Evolutionary conservation across 768 basidiomycete species (phyloP).

Genomic region (Sporobolomyces pararoseus): DNA sequence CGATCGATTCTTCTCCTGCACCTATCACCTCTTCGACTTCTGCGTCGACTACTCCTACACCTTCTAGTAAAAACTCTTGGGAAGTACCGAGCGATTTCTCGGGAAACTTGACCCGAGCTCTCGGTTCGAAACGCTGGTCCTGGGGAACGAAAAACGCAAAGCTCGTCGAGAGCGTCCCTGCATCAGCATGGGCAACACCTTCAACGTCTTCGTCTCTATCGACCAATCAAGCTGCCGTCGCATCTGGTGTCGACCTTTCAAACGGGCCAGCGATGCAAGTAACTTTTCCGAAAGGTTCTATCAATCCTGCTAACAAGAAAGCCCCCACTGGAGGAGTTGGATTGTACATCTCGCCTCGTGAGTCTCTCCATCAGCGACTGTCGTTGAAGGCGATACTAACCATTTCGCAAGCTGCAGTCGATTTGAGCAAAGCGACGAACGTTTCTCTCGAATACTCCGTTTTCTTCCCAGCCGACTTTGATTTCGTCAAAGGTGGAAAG

Average conservation of each 20-base stretch:
- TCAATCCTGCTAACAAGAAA: slow-evolving; percentile 32
- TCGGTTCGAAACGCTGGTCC: not conserved
- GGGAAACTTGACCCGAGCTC: slow-evolving; percentile 5
- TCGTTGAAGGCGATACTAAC: not conserved
- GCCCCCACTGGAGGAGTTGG: slow-evolving; percentile 39
- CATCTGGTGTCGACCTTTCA: slow-evolving; percentile 15
- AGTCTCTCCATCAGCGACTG: not conserved
- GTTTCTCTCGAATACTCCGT: slow-evolving; percentile 42
- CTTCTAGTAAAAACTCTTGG: not conserved
- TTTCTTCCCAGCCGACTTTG: slow-evolving; percentile 44
- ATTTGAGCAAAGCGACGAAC: slow-evolving; percentile 33
- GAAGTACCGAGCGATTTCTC: not conserved
- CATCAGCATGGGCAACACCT: slow-evolving; percentile 1
- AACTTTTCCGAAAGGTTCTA: slow-evolving; percentile 35
- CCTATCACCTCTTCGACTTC: not conserved
- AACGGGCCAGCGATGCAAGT: slow-evolving; percentile 34
- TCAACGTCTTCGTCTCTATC: not conserved
- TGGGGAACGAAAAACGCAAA: slow-evolving; percentile 28
- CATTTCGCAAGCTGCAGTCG: slow-evolving; percentile 9
- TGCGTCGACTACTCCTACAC: not conserved
- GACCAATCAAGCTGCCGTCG: not conserved
- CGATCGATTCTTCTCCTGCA: not conserved
- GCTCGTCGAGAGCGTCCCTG: slow-evolving; percentile 16
- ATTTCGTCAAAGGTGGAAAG: slow-evolving; percentile 46
- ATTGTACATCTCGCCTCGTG: slow-evolving; percentile 36